phyloP scores from a whole-genome alignment of 257 asterid genomes.

The Solanum piurae region DNA sequence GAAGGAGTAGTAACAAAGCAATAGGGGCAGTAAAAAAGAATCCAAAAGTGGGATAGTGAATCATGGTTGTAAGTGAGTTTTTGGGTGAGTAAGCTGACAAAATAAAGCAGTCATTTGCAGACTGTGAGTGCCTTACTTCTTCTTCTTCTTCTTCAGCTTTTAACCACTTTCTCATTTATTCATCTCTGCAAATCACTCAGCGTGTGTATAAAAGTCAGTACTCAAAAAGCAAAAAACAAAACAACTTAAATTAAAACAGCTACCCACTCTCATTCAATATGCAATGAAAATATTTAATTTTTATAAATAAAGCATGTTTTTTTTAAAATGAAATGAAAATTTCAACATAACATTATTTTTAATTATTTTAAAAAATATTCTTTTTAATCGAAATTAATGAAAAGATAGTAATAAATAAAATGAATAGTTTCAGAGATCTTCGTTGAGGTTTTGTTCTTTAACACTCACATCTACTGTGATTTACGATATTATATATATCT shows the following conservation, averaged over 20 bases:
- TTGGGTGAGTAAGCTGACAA: neutral
- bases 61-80: slow-evolving; percentile 7
- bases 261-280: neutral
- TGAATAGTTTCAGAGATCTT: too few species aligned
- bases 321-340: too few species aligned
- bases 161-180: neutral
- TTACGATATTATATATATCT: too few species aligned
- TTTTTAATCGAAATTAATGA: too few species aligned
- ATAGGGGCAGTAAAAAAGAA: neutral
- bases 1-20: neutral
- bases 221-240: neutral
- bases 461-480: too few species aligned
- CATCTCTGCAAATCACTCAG: neutral
- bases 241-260: neutral
- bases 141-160: neutral
- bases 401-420: too few species aligned
- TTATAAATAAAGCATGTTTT: too few species aligned
- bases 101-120: neutral
- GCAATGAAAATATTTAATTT: too few species aligned
- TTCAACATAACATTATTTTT: too few species aligned
- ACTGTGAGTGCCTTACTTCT: neutral
- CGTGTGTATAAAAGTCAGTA: neutral
- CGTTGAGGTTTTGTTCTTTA: too few species aligned
- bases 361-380: too few species aligned
- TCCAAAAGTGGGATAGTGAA: neutral